These are phyloP conservation scores for Penicillium herquei DNA, from an alignment of 495 filamentous ascomycete genomes.

Conservation along the genomic window DNA sequence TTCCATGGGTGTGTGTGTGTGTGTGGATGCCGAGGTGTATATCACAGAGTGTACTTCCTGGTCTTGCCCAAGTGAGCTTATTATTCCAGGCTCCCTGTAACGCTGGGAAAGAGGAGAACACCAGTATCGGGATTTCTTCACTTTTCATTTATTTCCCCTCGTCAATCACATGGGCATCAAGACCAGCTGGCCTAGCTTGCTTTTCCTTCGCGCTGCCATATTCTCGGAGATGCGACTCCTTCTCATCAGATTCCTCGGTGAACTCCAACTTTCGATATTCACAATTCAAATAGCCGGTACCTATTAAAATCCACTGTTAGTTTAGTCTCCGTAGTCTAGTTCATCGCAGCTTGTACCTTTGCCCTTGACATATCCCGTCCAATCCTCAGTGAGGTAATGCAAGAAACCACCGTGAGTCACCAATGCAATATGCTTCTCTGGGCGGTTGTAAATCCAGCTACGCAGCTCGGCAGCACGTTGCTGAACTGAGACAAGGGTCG, in stretches of 20 bases:
- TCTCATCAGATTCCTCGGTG: constrained; percentile 10
- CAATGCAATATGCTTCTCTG: constrained; percentile 16
- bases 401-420: constrained; percentile 22
- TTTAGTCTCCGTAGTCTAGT: neutral
- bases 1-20: too few species aligned
- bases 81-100: too few species aligned
- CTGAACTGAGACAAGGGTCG: constrained; percentile 11
- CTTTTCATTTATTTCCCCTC: too few species aligned
- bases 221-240: constrained; percentile 15
- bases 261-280: constrained; percentile 21
- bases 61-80: too few species aligned
- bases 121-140: too few species aligned
- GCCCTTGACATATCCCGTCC: constrained; percentile 16
- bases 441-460: constrained; percentile 18
- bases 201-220: constrained; percentile 6
- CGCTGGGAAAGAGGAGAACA: too few species aligned
- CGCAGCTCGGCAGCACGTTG: constrained; percentile 14
- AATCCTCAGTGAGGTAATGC: constrained; percentile 25
- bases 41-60: too few species aligned
- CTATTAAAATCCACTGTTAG: neutral
- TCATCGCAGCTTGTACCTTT: constrained; percentile 11
- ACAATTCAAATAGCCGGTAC: constrained; percentile 21
- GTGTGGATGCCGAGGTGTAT: too few species aligned
- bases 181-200: constrained; percentile 5
- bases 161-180: constrained; percentile 13